Conservation (phyloP, 331 rosid species). For the Arachis monticola region DNA sequence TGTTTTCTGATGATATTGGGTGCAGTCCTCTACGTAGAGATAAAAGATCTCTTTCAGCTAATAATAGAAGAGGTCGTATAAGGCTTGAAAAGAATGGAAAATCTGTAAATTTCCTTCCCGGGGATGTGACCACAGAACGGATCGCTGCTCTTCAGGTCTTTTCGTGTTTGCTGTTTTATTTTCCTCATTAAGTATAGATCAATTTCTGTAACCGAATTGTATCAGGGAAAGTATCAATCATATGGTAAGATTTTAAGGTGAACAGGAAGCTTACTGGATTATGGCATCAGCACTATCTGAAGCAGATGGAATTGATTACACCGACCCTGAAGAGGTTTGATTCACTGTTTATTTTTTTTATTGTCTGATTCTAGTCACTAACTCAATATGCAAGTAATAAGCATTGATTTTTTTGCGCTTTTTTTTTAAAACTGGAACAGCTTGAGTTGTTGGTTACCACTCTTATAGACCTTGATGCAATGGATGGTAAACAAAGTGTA, state of each 20-base stretch:
- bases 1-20: constrained; percentile 46
- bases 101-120: constrained; percentile 67
- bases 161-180: constrained; percentile 17
- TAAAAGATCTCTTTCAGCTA: constrained; percentile 53
- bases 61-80: constrained; percentile 52
- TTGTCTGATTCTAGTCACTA: constrained; percentile 24
- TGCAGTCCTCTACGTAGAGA: constrained; percentile 63
- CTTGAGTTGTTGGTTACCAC: constrained; percentile 87
- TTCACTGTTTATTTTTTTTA: constrained; percentile 32
- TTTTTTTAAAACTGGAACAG: constrained; percentile 54
- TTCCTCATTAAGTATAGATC: not conserved
- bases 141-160: constrained; percentile 83
- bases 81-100: constrained; percentile 78
- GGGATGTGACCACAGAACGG: constrained; percentile 73
- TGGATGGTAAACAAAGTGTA: constrained; percentile 93
- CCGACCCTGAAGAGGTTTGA: constrained; percentile 95
- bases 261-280: constrained; percentile 94
- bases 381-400: constrained; percentile 5
- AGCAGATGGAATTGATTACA: constrained; percentile 96
- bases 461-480: constrained; percentile 94
- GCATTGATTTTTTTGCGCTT: constrained; percentile 5
- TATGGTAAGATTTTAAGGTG: constrained; percentile 25
- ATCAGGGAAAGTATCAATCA: constrained; percentile 35
- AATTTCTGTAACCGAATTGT: constrained; percentile 22
- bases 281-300: constrained; percentile 92